Evolutionary conservation across 2,329 filamentous ascomycete genomes (phyloP).

Genomic region (Corniculantispora saksenae): DNA sequence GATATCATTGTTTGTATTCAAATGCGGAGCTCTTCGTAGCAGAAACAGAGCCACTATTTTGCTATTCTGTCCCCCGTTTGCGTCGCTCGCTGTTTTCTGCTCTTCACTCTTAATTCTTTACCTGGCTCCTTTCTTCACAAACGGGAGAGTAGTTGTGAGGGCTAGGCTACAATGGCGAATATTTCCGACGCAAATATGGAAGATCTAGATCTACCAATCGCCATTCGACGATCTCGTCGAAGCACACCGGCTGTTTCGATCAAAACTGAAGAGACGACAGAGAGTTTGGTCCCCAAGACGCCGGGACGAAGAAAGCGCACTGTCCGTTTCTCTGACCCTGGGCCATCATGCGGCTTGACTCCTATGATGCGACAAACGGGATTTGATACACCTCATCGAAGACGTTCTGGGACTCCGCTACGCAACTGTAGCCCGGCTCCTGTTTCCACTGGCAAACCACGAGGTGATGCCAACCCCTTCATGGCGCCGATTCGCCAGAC

Average conservation of each 20-base stretch:
- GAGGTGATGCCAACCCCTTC: constrained; percentile 20
- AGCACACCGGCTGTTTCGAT: constrained; percentile 37
- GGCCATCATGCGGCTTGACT: constrained; percentile 56
- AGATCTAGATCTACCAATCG: constrained; percentile 51
- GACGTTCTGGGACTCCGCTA: constrained; percentile 48
- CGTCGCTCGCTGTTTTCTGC: neutral
- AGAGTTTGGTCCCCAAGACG: constrained; percentile 25
- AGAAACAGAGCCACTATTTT: neutral
- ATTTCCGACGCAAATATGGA: constrained; percentile 32
- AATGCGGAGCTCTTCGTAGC: neutral
- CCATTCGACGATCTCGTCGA: constrained; percentile 56
- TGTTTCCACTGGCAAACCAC: constrained; percentile 26
- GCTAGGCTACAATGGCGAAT: neutral
- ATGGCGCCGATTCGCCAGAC: constrained; percentile 51
- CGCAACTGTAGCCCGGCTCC: constrained; percentile 20
- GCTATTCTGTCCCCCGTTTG: neutral
- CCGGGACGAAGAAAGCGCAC: constrained; percentile 43
- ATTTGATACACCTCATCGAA: constrained; percentile 41
- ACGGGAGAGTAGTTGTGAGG: neutral
- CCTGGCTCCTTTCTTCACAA: neutral
- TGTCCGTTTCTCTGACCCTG: constrained; percentile 63
- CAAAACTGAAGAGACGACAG: constrained; percentile 25
- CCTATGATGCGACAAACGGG: constrained; percentile 58
- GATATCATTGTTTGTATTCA: constrained; percentile 19
- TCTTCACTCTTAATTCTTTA: neutral